Conservation (phyloP, 176 grass and related monocot species). For the Puya raimondii region DNA sequence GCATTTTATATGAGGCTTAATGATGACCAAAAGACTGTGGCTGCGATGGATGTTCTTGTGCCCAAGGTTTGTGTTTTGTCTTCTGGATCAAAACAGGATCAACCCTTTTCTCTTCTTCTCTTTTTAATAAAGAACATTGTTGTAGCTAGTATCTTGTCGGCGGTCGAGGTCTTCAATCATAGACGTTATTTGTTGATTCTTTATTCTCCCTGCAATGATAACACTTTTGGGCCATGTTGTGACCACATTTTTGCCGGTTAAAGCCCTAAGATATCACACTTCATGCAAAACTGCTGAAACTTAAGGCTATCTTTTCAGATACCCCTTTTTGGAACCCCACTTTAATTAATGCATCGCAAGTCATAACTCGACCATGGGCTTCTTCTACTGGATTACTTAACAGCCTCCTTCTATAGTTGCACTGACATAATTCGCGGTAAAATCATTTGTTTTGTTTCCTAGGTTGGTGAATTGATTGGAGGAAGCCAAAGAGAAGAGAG, state of each 20-base stretch:
- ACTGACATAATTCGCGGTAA: neutral
- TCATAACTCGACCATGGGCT: no score
- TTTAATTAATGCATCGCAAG: no score
- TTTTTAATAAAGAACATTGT: neutral
- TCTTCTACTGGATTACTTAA: no score
- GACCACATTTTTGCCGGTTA: no score
- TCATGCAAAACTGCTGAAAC: no score
- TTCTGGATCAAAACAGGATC: neutral
- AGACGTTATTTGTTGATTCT: neutral
- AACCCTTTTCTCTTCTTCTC: neutral
- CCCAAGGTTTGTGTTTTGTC: conserved; percentile 52
- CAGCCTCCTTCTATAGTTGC: no score
- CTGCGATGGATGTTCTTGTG: conserved; percentile 99
- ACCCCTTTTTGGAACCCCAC: no score
- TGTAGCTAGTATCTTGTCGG: neutral
- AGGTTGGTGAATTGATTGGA: conserved; percentile 94
- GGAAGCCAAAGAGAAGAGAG: conserved; percentile 99
- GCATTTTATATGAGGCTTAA: conserved; percentile 97
- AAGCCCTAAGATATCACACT: no score
- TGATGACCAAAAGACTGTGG: conserved; percentile 82
- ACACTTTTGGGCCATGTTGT: no score
- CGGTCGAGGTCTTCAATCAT: no score
- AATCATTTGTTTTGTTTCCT: conserved; percentile 12
- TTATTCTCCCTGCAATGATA: neutral
- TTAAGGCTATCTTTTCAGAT: no score